Evolutionary conservation across 352 stramenopile genomes (phyloP).

Genomic region (Phytophthora kernoviae): DNA sequence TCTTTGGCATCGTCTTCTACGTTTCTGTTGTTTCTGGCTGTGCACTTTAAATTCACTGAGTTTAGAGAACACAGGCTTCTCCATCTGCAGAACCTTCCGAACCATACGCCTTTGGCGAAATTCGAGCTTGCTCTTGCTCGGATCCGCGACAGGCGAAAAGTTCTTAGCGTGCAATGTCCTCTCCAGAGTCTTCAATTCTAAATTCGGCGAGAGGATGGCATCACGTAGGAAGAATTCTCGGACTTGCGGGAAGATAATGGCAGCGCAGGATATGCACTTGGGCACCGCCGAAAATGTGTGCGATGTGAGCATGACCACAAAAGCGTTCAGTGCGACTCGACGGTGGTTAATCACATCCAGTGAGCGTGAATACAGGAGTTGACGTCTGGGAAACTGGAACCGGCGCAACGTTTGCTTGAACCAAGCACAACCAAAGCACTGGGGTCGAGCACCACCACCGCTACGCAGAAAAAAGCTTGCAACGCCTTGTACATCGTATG

Average conservation of each 20-base stretch:
- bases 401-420: constrained; percentile 64
- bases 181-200: constrained; percentile 39
- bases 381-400: constrained; percentile 70
- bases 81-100: constrained; percentile 66
- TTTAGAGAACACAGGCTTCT: constrained; percentile 62
- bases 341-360: constrained; percentile 52
- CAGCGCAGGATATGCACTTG: constrained; percentile 69
- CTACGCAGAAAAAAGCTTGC: constrained; percentile 48
- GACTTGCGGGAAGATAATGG: constrained; percentile 57
- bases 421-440: constrained; percentile 81
- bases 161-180: constrained; percentile 38
- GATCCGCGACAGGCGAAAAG: constrained; percentile 70
- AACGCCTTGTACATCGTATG: constrained; percentile 55
- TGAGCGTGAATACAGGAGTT: constrained; percentile 53
- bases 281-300: constrained; percentile 83
- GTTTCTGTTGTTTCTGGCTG: constrained; percentile 18
- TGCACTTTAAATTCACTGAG: constrained; percentile 37
- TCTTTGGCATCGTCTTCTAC: constrained; percentile 2
- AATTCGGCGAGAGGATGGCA: constrained; percentile 25
- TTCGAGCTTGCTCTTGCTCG: constrained; percentile 81
- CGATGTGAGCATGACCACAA: constrained; percentile 54
- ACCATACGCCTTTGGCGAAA: constrained; percentile 66
- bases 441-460: constrained; percentile 30
- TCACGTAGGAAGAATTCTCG: constrained; percentile 65
- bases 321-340: constrained; percentile 55